A percentile compares a stretch with the other conserved stretches of the same genome.
Conservation (phyloP, 345 rosid species). For the Combretum micranthum region DNA sequence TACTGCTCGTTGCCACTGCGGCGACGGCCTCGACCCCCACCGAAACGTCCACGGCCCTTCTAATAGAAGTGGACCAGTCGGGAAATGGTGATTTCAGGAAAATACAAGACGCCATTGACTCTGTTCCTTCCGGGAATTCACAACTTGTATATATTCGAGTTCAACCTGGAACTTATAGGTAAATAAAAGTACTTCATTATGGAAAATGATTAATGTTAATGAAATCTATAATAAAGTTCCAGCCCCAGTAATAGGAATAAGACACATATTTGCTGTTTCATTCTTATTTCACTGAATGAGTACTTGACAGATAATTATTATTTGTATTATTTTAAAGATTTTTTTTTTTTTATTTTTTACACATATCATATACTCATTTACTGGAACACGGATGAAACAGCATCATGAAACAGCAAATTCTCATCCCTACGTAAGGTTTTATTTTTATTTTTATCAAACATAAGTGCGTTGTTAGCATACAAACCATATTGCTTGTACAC, state of each 20-base stretch:
- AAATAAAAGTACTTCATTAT: neutral
- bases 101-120: constrained; percentile 65
- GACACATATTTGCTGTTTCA: too few species aligned
- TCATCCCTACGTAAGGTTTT: neutral
- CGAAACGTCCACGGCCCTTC: constrained; percentile 31
- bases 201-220: too few species aligned
- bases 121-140: constrained; percentile 45
- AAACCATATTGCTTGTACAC: too few species aligned
- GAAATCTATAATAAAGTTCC: too few species aligned
- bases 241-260: too few species aligned
- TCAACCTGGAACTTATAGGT: constrained; percentile 72
- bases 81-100: constrained; percentile 59
- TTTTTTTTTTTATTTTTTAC: too few species aligned
- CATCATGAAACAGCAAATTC: neutral
- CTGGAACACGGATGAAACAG: too few species aligned
- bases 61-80: constrained; percentile 56
- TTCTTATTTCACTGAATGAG: too few species aligned
- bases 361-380: too few species aligned
- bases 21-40: neutral
- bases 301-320: too few species aligned
- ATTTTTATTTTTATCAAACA: neutral
- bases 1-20: too few species aligned
- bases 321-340: too few species aligned
- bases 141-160: constrained; percentile 44
- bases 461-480: neutral